Evolutionary conservation across 768 basidiomycete genomes (phyloP).

Genomic region (Epithele typhae): DNA sequence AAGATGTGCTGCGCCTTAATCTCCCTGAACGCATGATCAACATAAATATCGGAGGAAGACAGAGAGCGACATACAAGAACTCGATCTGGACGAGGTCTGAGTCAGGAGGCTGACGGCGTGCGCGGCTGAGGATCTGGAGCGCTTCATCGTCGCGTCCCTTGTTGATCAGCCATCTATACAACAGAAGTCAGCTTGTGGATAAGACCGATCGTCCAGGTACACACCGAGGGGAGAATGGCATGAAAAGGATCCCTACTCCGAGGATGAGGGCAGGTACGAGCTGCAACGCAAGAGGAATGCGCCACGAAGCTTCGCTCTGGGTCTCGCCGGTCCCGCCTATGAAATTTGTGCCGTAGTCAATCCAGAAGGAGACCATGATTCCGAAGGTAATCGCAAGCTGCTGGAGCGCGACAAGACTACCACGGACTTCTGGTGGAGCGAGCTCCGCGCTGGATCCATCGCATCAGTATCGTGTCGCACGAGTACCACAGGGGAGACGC

Average conservation of each 20-base stretch:
- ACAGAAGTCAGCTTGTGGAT: not conserved
- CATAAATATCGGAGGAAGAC: not conserved
- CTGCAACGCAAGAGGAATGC: conserved; percentile 70
- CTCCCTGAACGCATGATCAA: conserved; percentile 37
- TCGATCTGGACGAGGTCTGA: conserved; percentile 68
- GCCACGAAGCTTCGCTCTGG: conserved; percentile 71
- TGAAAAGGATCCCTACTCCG: conserved; percentile 64
- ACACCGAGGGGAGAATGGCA: conserved; percentile 76
- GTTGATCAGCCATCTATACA: conserved; percentile 66
- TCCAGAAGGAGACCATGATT: conserved; percentile 60
- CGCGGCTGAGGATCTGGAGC: conserved; percentile 53
- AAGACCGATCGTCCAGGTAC: conserved; percentile 3
- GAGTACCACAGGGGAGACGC: not conserved
- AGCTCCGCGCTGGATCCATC: conserved; percentile 39
- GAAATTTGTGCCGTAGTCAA: conserved; percentile 56
- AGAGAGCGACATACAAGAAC: conserved; percentile 66
- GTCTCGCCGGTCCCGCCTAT: conserved; percentile 56
- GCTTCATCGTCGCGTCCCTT: conserved; percentile 75
- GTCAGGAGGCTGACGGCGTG: conserved; percentile 52
- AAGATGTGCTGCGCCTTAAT: conserved; percentile 73
- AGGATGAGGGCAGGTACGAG: conserved; percentile 70
- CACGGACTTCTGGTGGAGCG: conserved; percentile 78
- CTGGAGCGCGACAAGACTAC: conserved; percentile 75
- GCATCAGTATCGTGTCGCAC: not conserved
- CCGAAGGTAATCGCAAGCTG: conserved; percentile 81